Conservation (phyloP, 2,329 filamentous ascomycete genomes). For the Aspergillus terreus region DNA sequence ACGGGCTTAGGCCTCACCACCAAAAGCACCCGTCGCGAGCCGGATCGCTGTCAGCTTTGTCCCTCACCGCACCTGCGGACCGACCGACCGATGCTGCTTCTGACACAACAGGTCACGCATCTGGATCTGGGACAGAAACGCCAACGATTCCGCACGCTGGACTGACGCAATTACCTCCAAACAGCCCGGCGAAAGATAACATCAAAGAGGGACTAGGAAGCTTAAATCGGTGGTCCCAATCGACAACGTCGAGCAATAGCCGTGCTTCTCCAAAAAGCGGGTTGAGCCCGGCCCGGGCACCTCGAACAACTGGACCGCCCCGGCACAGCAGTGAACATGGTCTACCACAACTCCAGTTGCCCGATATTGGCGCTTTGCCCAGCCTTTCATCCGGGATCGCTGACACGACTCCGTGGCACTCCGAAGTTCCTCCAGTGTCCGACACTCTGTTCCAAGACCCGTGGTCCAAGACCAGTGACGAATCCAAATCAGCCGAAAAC, state of each 20-base stretch:
- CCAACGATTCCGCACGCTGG: conserved; percentile 6
- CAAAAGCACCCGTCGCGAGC: conserved; percentile 1
- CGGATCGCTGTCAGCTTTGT: conserved; percentile 1
- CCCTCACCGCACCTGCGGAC: background rate
- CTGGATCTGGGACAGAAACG: conserved; percentile 3
- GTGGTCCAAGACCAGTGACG: conserved; percentile 4
- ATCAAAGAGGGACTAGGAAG: conserved; percentile 47
- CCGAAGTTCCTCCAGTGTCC: conserved; percentile 16
- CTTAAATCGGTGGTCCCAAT: conserved; percentile 58
- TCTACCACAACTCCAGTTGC: background rate
- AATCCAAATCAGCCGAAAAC: background rate
- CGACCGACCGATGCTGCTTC: background rate
- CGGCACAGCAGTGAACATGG: background rate
- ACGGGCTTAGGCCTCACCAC: background rate
- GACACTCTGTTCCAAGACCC: conserved; percentile 11
- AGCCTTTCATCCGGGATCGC: conserved; percentile 1
- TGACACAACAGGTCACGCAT: background rate
- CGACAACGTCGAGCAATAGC: conserved; percentile 47
- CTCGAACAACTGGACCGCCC: background rate
- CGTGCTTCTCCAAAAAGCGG: conserved; percentile 12
- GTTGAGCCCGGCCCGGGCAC: conserved; percentile 11
- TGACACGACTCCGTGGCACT: conserved; percentile 5
- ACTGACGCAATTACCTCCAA: conserved; percentile 7
- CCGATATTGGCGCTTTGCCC: conserved; percentile 1
- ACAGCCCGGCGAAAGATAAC: conserved; percentile 16